Evolutionary conservation across 106 monocot genomes (phyloP).

Genomic region (Dendrobium chrysotoxum): DNA sequence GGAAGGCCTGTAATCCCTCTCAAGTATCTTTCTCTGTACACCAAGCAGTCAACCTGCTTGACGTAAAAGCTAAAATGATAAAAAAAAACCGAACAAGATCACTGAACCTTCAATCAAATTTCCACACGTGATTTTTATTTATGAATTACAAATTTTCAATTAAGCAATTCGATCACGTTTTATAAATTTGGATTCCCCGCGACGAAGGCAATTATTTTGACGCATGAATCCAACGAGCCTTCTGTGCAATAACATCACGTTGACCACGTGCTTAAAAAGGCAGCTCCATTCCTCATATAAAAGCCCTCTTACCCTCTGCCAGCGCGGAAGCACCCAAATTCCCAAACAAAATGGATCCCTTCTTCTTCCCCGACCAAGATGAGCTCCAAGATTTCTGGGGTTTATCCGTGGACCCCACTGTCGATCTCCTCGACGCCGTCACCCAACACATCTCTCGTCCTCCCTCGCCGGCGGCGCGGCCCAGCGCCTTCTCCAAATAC

Average conservation of each 20-base stretch:
- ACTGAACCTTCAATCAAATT: background rate
- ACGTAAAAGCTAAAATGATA: too few relatives aligned
- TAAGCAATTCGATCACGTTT: constrained; percentile 4
- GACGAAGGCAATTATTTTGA: background rate
- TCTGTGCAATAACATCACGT: background rate
- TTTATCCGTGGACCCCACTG: constrained; percentile 1
- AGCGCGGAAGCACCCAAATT: background rate
- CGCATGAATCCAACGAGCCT: background rate
- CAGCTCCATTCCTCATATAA: background rate
- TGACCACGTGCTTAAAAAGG: constrained; percentile 1
- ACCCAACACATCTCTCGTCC: background rate
- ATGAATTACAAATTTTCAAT: background rate
- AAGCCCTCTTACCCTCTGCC: background rate
- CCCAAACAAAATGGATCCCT: background rate
- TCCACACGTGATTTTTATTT: constrained; percentile 1
- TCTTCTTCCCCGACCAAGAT: background rate
- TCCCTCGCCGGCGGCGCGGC: background rate
- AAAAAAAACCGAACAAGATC: background rate
- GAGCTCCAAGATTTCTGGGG: constrained; percentile 5
- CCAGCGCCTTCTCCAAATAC: constrained; percentile 11
- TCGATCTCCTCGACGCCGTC: background rate
- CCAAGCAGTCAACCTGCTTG: background rate
- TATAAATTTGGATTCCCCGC: background rate
- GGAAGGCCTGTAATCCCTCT: background rate
- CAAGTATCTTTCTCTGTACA: background rate